Conservation (phyloP, 2,329 filamentous ascomycete species). For the Colletotrichum aenigma region DNA sequence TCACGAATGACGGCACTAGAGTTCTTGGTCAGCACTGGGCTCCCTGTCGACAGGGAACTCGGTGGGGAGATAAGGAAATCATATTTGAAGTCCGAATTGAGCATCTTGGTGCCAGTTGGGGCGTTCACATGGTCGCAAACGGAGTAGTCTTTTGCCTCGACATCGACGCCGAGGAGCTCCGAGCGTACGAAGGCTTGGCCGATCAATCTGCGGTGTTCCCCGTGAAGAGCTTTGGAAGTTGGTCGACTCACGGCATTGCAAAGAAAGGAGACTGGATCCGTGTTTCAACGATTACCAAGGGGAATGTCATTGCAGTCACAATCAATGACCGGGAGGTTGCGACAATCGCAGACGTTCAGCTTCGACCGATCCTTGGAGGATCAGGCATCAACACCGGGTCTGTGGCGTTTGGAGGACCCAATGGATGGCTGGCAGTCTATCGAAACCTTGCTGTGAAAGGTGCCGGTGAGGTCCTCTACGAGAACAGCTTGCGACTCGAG, state of each 20-base stretch:
- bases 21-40: constrained; percentile 10
- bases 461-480: background rate
- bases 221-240: background rate
- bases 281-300: background rate
- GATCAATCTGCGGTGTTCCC: constrained; percentile 5
- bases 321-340: background rate
- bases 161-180: background rate
- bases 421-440: constrained; percentile 2
- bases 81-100: background rate
- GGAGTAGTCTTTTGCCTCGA: constrained; percentile 15
- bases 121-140: constrained; percentile 18
- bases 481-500: background rate
- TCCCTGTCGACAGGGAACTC: constrained; percentile 5
- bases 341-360: background rate
- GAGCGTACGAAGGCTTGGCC: background rate
- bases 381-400: constrained; percentile 7
- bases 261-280: background rate
- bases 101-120: constrained; percentile 4
- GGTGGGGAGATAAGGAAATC: background rate
- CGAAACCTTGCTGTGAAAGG: background rate
- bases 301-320: background rate
- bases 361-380: background rate
- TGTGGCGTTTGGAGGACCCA: constrained; percentile 6
- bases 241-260: background rate
- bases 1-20: background rate